Conservation (phyloP, 2,329 filamentous ascomycete species). For the Beauveria caledonica region DNA sequence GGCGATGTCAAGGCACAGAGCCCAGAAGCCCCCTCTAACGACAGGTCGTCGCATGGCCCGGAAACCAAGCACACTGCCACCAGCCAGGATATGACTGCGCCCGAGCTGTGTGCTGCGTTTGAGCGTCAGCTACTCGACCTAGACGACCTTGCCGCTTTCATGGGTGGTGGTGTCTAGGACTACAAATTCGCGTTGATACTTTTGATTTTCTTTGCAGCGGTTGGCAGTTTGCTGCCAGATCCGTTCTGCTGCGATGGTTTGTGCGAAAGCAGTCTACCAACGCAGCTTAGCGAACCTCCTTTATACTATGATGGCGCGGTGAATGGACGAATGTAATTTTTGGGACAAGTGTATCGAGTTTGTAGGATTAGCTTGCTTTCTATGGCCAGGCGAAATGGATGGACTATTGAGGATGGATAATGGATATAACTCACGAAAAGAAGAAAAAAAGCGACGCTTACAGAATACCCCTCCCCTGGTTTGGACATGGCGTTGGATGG, state of each 20-base stretch:
- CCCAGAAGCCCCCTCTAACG: constrained; percentile 23
- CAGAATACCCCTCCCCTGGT: constrained; percentile 1
- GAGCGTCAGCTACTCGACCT: constrained; percentile 52
- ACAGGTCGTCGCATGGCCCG: constrained; percentile 20
- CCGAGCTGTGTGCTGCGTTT: constrained; percentile 50
- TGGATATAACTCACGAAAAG: background rate
- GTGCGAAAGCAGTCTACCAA: background rate
- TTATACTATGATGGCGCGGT: background rate
- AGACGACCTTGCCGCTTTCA: constrained; percentile 53
- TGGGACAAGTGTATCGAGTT: background rate
- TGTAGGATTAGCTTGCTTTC: constrained; percentile 1
- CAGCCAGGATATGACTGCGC: constrained; percentile 48
- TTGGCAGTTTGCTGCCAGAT: background rate
- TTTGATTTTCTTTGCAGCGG: background rate
- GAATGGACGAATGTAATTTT: background rate
- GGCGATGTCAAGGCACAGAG: constrained; percentile 30
- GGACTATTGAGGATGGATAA: background rate
- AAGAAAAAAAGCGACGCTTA: background rate
- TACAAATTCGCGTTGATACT: background rate
- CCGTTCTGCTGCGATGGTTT: background rate
- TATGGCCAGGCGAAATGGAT: background rate
- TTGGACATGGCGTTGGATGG: constrained; percentile 3
- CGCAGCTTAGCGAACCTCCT: background rate
- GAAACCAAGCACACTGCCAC: constrained; percentile 28
- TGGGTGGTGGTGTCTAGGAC: constrained; percentile 49